Evolutionary conservation across 2,329 filamentous ascomycete species (phyloP).

Genomic region (Pseudohalonectria lignicola): DNA sequence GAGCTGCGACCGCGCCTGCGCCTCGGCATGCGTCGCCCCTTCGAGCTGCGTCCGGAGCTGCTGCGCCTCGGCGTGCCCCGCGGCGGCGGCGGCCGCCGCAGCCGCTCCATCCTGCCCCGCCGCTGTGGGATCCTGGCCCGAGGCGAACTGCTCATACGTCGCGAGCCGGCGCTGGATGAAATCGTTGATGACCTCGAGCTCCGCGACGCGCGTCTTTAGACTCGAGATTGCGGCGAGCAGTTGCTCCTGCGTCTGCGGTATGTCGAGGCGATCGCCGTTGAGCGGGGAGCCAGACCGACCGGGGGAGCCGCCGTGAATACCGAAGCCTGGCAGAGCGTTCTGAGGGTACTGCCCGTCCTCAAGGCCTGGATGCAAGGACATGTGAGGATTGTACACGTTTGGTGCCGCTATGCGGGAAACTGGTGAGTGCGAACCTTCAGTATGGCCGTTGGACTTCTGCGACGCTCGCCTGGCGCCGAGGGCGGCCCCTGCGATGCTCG

Average conservation of each 20-base stretch:
- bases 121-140: slow-evolving; percentile 33
- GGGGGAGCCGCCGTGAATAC: slow-evolving; percentile 39
- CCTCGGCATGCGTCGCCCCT: slow-evolving; percentile 55
- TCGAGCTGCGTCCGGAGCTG: slow-evolving; percentile 59
- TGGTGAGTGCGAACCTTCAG: slow-evolving; percentile 67
- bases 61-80: neutral
- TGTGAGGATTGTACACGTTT: slow-evolving; percentile 60
- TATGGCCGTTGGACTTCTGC: slow-evolving; percentile 63
- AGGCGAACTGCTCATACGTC: slow-evolving; percentile 54
- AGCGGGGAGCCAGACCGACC: slow-evolving; percentile 37
- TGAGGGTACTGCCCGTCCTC: slow-evolving; percentile 59
- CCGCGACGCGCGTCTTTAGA: slow-evolving; percentile 89
- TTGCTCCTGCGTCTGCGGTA: slow-evolving; percentile 69
- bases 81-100: too few species aligned
- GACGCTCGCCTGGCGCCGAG: slow-evolving; percentile 47
- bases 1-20: slow-evolving; percentile 34
- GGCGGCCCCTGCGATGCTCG: slow-evolving; percentile 38
- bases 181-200: slow-evolving; percentile 90
- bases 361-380: slow-evolving; percentile 68
- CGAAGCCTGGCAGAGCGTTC: slow-evolving; percentile 36
- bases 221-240: slow-evolving; percentile 71
- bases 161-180: slow-evolving; percentile 64
- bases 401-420: slow-evolving; percentile 73
- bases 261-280: slow-evolving; percentile 54
- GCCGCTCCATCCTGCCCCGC: slow-evolving; percentile 11